Conservation (phyloP, 202 grass and related monocot species). For the Saccharum hybrid region DNA sequence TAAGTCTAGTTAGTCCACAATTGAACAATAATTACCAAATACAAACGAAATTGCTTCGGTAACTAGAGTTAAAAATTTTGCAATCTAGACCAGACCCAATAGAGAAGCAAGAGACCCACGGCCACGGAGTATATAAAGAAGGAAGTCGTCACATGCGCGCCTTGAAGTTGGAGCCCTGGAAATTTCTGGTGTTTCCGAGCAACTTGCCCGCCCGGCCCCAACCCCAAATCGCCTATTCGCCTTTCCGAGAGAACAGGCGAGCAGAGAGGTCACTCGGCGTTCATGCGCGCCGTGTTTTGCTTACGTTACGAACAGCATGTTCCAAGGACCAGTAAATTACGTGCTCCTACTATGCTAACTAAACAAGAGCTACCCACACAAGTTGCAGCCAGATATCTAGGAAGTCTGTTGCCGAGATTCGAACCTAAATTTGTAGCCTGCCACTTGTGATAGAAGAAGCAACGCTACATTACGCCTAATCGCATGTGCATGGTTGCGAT, state of each 20-base stretch:
- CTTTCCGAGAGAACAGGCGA: conserved; percentile 39
- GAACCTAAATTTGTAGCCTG: conserved; percentile 2
- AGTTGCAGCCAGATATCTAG: conserved; percentile 7
- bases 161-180: conserved; percentile 24
- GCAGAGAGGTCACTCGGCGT: conserved; percentile 12
- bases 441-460: conserved; percentile 26
- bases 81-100: no score
- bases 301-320: neutral
- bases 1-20: no score
- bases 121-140: conserved; percentile 3
- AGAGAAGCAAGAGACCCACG: neutral
- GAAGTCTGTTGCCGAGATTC: conserved; percentile 19
- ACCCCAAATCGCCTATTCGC: neutral
- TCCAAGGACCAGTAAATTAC: neutral
- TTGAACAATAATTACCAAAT: no score
- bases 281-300: neutral
- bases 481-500: neutral
- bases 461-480: neutral
- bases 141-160: conserved; percentile 36
- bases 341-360: neutral
- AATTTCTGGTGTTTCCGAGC: conserved; percentile 27
- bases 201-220: conserved; percentile 16
- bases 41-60: no score
- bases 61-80: no score
- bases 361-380: neutral